Percentiles rank a stretch among this genome's conserved stretches.
Conservation (phyloP, 768 basidiomycete genomes). For the Hericium rajendrae region DNA sequence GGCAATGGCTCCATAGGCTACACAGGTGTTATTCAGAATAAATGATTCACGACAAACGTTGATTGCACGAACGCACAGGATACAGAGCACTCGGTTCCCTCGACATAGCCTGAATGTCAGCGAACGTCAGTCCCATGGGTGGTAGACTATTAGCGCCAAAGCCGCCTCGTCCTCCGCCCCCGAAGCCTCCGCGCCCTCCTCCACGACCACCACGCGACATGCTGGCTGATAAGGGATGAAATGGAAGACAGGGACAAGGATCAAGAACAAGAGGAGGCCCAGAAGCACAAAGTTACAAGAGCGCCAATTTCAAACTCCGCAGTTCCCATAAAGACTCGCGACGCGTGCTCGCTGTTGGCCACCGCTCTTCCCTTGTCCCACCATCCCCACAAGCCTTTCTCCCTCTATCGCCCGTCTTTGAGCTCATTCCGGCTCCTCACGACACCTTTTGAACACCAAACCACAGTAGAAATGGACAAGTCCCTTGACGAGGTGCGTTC, state of each 20-base stretch:
- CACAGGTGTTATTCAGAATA: slow-evolving; percentile 6
- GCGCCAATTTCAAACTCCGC: slow-evolving; percentile 15
- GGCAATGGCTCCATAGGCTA: slow-evolving; percentile 62
- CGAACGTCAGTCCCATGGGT: slow-evolving; percentile 75
- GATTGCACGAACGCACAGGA: slow-evolving; percentile 45
- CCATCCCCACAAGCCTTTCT: background rate
- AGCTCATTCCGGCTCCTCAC: background rate
- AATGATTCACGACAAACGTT: background rate
- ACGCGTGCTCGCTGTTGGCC: background rate
- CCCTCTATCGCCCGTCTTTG: background rate
- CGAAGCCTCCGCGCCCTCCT: slow-evolving; percentile 40
- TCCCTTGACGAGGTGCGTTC: slow-evolving; percentile 68
- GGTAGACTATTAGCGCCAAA: slow-evolving; percentile 32
- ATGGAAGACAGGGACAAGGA: background rate
- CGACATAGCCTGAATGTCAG: slow-evolving; percentile 69
- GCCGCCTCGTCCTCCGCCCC: slow-evolving; percentile 45
- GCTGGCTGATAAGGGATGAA: background rate
- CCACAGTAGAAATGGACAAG: slow-evolving; percentile 54
- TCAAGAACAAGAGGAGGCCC: background rate
- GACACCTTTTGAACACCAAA: background rate
- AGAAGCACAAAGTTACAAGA: background rate
- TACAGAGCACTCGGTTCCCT: slow-evolving; percentile 71
- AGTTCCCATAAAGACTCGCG: background rate
- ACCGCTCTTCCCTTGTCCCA: background rate
- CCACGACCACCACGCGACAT: slow-evolving; percentile 48